Evolutionary conservation across 768 basidiomycete genomes (phyloP).

Genomic region (Amanita pallidorosea): DNA sequence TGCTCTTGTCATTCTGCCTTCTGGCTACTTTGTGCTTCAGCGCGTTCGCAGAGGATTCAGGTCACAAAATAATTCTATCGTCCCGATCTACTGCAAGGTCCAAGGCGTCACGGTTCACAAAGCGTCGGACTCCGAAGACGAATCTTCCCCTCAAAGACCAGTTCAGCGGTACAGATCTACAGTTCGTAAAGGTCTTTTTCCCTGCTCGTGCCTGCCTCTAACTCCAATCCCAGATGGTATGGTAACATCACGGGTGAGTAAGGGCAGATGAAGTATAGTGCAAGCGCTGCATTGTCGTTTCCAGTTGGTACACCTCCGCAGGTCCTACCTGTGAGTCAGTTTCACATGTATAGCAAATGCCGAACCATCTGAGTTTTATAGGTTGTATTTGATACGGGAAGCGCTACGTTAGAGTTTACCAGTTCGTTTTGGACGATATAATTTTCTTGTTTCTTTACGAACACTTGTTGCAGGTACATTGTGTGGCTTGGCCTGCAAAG

Average conservation of each 20-base stretch:
- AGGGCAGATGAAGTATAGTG: not conserved
- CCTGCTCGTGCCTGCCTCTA: not conserved
- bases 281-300: not conserved
- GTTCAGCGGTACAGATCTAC: slow-evolving; percentile 48
- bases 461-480: too few species aligned
- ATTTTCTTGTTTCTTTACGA: too few species aligned
- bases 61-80: slow-evolving; percentile 22
- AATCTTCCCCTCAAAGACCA: slow-evolving; percentile 38
- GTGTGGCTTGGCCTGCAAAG: too few species aligned
- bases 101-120: slow-evolving; percentile 9
- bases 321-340: slow-evolving; percentile 20
- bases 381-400: slow-evolving; percentile 52
- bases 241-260: slow-evolving; percentile 35
- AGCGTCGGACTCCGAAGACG: slow-evolving; percentile 26
- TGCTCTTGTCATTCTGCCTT: not conserved
- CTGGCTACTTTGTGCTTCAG: not conserved
- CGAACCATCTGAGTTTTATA: too few species aligned
- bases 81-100: slow-evolving; percentile 15
- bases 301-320: slow-evolving; percentile 45
- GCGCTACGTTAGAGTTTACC: too few species aligned
- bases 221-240: slow-evolving; percentile 30
- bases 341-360: slow-evolving; percentile 8
- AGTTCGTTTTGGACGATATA: too few species aligned
- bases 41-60: slow-evolving; percentile 8
- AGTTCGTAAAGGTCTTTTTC: slow-evolving; percentile 22